Base-by-base conservation (phyloP, 139 green algal genomes). In the Zygnema circumcarinatum region DNA sequence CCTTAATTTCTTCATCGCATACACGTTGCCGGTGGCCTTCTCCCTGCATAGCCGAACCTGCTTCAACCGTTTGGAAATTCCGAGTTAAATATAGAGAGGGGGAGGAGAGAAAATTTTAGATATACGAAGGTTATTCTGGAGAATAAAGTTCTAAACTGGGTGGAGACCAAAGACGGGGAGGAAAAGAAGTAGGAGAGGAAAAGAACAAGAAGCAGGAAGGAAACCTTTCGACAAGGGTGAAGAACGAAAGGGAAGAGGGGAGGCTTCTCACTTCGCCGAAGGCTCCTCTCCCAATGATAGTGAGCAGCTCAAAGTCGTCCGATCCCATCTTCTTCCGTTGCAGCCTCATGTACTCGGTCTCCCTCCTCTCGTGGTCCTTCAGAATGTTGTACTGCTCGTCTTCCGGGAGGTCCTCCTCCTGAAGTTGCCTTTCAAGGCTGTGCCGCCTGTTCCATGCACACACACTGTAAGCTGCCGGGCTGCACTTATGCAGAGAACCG, bases 1-100 rank as follows among this genome's bases (percentile, higher is more conserved):
- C 41, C 94, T 94, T 29, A 99, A 93, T 91, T 98, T 98, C 90
- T 99, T 99, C 94, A 99, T 97, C 1, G 97, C 97, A 83, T 98
- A 94, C 52, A 98, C 94, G 85, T 97, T 95, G 38, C 94, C 94
- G 0, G 91, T 97, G 2, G 84, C 40, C 40, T 91, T 93, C 86
- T 99, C 96, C 0, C 93, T 87, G 72, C 95, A 95, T 3, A 99
- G 93, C 39, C 96, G 93, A 36, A 97, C 95, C 94, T 98, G 79
- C 56, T 41, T 0, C 33, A 29, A 11, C 2, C 42, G 11, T n/a
- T n/a, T n/a, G n/a, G n/a, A n/a, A n/a, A n/a, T n/a, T n/a, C n/a
- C 1, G 25, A n/a, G 39, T 35, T 22, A 32, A 21, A 79, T 31
- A 25, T 31, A 72, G 25, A 72, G 56, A 25, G 56, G 25, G 56